phyloP scores from a whole-genome alignment of 306 rosid genomes.

The Medicago arabica region DNA sequence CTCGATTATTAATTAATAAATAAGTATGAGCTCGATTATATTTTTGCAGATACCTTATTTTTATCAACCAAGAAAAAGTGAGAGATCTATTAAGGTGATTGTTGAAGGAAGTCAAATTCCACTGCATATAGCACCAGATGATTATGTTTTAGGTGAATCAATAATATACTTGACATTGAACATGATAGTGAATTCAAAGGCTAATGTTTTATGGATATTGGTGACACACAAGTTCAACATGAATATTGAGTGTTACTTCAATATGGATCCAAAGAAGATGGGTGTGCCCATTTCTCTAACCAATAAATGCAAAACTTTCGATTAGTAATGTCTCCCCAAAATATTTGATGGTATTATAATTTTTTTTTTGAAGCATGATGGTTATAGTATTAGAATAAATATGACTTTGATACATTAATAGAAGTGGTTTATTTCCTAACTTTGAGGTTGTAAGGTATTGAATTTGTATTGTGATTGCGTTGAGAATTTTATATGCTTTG shows the following conservation, averaged over 20 bases:
- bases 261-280: constrained; percentile 74
- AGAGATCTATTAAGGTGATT: constrained; percentile 52
- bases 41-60: constrained; percentile 55
- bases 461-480: no score
- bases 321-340: not conserved
- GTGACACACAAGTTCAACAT: constrained; percentile 78
- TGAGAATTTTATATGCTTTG: no score
- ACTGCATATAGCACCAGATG: constrained; percentile 72
- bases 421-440: no score
- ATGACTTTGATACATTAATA: no score
- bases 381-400: no score
- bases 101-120: constrained; percentile 68
- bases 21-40: not conserved
- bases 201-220: constrained; percentile 71
- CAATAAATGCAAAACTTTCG: constrained; percentile 49
- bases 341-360: no score
- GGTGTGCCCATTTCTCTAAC: constrained; percentile 54
- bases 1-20: no score
- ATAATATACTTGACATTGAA: constrained; percentile 57
- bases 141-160: constrained; percentile 48
- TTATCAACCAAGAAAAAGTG: constrained; percentile 74
- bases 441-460: no score
- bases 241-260: constrained; percentile 61
- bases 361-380: no score
- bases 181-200: constrained; percentile 68